Evolutionary conservation across 805 yeast species (phyloP).

Genomic region (Saturnispora dispora): DNA sequence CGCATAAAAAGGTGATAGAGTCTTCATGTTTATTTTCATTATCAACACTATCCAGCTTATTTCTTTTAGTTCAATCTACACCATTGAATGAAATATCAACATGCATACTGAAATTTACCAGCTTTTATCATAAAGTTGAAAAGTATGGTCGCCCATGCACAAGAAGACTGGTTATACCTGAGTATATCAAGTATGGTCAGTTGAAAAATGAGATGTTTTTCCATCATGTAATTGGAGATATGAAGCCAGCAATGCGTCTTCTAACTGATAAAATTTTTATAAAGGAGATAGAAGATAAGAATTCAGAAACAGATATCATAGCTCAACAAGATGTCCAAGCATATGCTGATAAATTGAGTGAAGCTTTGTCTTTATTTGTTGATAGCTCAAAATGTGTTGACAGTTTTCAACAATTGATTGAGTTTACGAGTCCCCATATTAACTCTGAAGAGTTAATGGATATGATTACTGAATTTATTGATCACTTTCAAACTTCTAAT

Average conservation of each 20-base stretch:
- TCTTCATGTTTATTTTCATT: slow-evolving; percentile 10
- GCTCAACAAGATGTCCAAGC: neutral
- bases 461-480: slow-evolving; percentile 6
- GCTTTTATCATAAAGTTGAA: neutral
- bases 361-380: neutral
- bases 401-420: slow-evolving; percentile 2
- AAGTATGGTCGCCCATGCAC: slow-evolving; percentile 1
- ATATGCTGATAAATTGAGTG: slow-evolving; percentile 3
- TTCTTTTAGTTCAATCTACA: slow-evolving; percentile 1
- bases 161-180: slow-evolving; percentile 20
- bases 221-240: slow-evolving; percentile 7
- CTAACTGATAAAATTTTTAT: neutral
- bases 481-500: slow-evolving; percentile 4
- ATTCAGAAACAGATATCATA: neutral
- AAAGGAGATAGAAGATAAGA: slow-evolving; percentile 19
- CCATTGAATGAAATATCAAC: slow-evolving; percentile 17
- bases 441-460: slow-evolving; percentile 2
- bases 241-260: neutral
- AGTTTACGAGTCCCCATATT: neutral
- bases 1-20: slow-evolving; percentile 16
- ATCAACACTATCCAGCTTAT: neutral
- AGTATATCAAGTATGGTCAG: slow-evolving; percentile 31
- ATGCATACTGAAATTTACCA: slow-evolving; percentile 7
- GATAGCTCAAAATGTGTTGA: neutral
- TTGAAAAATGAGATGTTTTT: slow-evolving; percentile 43